Conservation (phyloP, 495 filamentous ascomycete species). For the Sabuloglossum arenarium region DNA sequence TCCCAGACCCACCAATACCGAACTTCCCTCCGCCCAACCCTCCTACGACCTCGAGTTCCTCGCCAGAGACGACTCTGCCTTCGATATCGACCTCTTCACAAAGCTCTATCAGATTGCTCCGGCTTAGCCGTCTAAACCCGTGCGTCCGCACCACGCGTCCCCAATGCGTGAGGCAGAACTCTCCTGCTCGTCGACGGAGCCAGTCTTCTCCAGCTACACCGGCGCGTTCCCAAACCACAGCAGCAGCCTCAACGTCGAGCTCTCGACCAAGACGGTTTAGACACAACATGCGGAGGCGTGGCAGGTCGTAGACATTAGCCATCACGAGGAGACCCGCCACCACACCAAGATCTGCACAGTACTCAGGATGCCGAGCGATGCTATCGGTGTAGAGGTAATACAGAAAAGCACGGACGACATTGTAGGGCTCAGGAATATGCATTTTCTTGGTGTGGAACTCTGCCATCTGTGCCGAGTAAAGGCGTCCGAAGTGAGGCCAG, state of each 20-base stretch:
- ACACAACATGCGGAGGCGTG: slow-evolving; percentile 71
- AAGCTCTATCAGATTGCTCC: slow-evolving; percentile 64
- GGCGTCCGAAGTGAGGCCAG: slow-evolving; percentile 86
- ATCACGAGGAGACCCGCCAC: slow-evolving; percentile 94
- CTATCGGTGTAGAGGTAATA: slow-evolving; percentile 94
- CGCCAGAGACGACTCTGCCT: slow-evolving; percentile 64
- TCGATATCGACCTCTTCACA: slow-evolving; percentile 84
- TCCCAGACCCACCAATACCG: slow-evolving; percentile 27
- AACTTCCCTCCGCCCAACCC: slow-evolving; percentile 41
- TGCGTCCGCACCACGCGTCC: slow-evolving; percentile 77
- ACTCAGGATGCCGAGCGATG: slow-evolving; percentile 45
- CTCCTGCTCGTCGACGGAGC: slow-evolving; percentile 68
- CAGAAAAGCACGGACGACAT: slow-evolving; percentile 81
- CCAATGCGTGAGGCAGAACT: slow-evolving; percentile 84
- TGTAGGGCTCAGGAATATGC: slow-evolving; percentile 93
- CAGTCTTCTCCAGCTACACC: slow-evolving; percentile 78
- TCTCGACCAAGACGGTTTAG: slow-evolving; percentile 73
- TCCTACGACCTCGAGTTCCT: slow-evolving; percentile 63
- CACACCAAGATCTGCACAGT: slow-evolving; percentile 46
- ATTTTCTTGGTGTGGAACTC: slow-evolving; percentile 92
- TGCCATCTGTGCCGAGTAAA: slow-evolving; percentile 84
- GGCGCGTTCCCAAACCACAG: slow-evolving; percentile 88
- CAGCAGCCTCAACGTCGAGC: slow-evolving; percentile 82
- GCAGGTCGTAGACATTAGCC: slow-evolving; percentile 94
- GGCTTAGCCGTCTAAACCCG: slow-evolving; percentile 63